Base-by-base conservation (phyloP, 192 early-diverging fungal genomes). In the Neocallimastix lanati region DNA sequence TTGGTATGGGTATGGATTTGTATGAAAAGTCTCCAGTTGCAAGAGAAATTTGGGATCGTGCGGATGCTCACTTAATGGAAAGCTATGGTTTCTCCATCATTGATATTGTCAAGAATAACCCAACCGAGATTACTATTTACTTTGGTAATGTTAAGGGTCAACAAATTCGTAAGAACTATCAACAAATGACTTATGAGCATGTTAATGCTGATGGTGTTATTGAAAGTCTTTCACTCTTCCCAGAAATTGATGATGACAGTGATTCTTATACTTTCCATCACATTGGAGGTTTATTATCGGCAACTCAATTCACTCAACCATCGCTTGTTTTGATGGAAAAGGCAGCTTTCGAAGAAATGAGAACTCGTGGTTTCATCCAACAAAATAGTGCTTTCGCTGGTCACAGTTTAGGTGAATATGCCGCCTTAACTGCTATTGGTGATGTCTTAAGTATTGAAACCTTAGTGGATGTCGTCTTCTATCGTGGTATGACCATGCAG, bases 401-500 rank as follows among this genome's bases (percentile, higher is more conserved):
- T 80, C 96, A 98, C 87, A 94, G 94, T 80, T 89, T 98, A 78
- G 96, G 96, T 86, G 96, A 98, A 82, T 97, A 96, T 83, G 94
- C 95, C 82, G 95, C 93, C 28, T 86, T 96, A 40, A 91, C 94
- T 28, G 88, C 96, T 37, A 92, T 98, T 78, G 95, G 93, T 81
- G 92, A 93, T 80, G 94, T 96, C 0, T 83, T 98, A 29, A 89
- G 93, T 25, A 88, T 96, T 78, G 93, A 96, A 82, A 88, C 91
- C 29, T 83, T 96, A 16, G 90, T 96, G 38, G 95, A 97, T 81
- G 92, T 98, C 28, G 93, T 94, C 29, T 97, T 98, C 86, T 94
- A 95, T 88, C 93, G 96, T 83, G 96, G 96, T 82, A 94, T 96
- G 93, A 96, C 95, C 25, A 97, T 98, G 96, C 96, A 97, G 88